A percentile compares a stretch with the other conserved stretches of the same genome.
Conservation (phyloP, 2,329 filamentous ascomycete genomes). For the Claviceps sp. region DNA sequence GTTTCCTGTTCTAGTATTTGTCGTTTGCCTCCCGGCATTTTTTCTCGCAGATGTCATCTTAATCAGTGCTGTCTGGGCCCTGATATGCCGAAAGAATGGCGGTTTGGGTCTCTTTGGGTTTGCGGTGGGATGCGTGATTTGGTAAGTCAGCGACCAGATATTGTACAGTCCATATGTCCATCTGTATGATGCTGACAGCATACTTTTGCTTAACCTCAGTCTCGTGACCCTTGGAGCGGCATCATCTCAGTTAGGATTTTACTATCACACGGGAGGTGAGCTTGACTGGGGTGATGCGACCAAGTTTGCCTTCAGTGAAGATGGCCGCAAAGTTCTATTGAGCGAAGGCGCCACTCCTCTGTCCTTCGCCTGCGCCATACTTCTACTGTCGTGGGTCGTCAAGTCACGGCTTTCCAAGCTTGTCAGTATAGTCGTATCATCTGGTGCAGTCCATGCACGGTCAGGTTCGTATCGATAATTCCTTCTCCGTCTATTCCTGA, state of each 20-base stretch:
- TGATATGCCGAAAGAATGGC: conserved; percentile 14
- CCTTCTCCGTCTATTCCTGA: neutral
- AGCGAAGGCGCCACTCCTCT: conserved; percentile 16
- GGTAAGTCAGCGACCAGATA: conserved; percentile 11
- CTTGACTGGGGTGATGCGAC: conserved; percentile 19
- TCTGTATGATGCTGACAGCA: neutral
- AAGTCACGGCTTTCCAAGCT: conserved; percentile 13
- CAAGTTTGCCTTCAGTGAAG: conserved; percentile 16
- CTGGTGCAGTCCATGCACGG: conserved; percentile 9
- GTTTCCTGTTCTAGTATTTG: conserved; percentile 15
- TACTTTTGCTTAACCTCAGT: conserved; percentile 7
- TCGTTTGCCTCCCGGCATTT: conserved; percentile 20
- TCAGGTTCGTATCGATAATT: conserved; percentile 11
- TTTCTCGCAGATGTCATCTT: conserved; percentile 16
- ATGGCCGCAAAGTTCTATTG: conserved; percentile 18
- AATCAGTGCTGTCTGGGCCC: conserved; percentile 13
- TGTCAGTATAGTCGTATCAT: conserved; percentile 12
- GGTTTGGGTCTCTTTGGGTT: conserved; percentile 10
- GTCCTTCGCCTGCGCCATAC: conserved; percentile 10
- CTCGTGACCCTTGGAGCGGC: conserved; percentile 15
- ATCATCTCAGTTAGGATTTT: conserved; percentile 20
- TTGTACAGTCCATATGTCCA: too few relatives aligned
- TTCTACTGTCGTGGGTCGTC: conserved; percentile 12
- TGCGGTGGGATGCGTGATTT: conserved; percentile 11
- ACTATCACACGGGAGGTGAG: conserved; percentile 17